Conservation (phyloP, 768 basidiomycete species). For the Trametes meyenii region DNA sequence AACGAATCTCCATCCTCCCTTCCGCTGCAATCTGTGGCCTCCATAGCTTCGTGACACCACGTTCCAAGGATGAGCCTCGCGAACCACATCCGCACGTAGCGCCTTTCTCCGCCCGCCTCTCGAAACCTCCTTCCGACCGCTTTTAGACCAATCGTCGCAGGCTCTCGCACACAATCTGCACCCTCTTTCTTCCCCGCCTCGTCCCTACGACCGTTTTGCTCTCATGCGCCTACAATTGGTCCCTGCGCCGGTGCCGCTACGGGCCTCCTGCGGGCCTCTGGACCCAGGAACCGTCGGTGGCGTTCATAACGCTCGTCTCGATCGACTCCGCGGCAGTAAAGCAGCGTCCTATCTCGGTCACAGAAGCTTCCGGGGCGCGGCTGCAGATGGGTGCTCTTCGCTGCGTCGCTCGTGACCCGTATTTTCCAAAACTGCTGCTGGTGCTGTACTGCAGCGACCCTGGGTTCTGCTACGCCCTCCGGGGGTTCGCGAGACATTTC, state of each 20-base stretch:
- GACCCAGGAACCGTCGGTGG: constrained; percentile 1
- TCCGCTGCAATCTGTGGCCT: not conserved
- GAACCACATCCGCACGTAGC: too few species aligned
- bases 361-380: constrained; percentile 1
- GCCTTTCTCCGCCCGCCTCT: too few species aligned
- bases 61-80: too few species aligned
- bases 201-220: not conserved
- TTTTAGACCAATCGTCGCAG: not conserved
- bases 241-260: not conserved
- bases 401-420: not conserved
- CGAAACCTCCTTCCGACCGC: too few species aligned
- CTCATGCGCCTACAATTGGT: constrained; percentile 4
- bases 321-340: not conserved
- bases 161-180: not conserved
- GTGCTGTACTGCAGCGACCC: not conserved
- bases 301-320: constrained; percentile 10
- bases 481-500: too few species aligned
- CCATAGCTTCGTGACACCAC: not conserved
- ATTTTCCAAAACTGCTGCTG: not conserved
- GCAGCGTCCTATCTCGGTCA: not conserved
- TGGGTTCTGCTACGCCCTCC: not conserved
- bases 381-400: constrained; percentile 3
- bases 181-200: not conserved
- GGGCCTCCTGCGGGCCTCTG: not conserved
- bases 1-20: not conserved